phyloP scores from a whole-genome alignment of 2,329 filamentous ascomycete genomes.

The Pyricularia sp. region DNA sequence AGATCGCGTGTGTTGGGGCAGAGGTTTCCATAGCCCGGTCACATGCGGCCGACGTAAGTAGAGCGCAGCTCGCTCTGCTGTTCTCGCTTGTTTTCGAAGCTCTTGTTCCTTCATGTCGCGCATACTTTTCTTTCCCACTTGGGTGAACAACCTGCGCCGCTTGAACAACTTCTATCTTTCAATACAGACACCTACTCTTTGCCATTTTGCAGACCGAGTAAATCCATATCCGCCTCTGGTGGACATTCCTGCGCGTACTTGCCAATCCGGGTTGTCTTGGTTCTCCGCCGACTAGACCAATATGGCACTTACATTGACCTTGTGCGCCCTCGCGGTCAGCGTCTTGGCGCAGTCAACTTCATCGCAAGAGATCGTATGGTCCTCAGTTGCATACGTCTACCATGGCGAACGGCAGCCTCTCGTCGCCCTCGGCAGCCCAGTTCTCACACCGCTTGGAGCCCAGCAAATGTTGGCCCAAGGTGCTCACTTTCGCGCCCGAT shows the following conservation, averaged over 20 bases:
- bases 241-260: neutral
- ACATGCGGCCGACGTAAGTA: neutral
- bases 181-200: neutral
- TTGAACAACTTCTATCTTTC: neutral
- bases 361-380: conserved; percentile 34
- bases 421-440: conserved; percentile 16
- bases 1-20: neutral
- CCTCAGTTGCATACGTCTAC: conserved; percentile 36
- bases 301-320: neutral
- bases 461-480: conserved; percentile 42
- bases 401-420: conserved; percentile 45
- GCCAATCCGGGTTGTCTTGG: neutral
- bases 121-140: neutral
- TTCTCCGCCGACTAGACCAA: neutral
- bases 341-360: neutral
- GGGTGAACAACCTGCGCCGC: neutral
- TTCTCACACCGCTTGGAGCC: conserved; percentile 43
- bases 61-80: neutral
- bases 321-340: neutral
- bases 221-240: neutral
- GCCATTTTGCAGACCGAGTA: neutral
- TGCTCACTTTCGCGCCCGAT: conserved; percentile 36
- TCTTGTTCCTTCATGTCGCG: neutral
- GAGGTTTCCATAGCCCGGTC: neutral
- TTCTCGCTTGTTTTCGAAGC: neutral